These are phyloP conservation scores for Hymenoscyphus salicellus DNA, from an alignment of 2,329 filamentous ascomycete genomes.

Conservation along the genomic window DNA sequence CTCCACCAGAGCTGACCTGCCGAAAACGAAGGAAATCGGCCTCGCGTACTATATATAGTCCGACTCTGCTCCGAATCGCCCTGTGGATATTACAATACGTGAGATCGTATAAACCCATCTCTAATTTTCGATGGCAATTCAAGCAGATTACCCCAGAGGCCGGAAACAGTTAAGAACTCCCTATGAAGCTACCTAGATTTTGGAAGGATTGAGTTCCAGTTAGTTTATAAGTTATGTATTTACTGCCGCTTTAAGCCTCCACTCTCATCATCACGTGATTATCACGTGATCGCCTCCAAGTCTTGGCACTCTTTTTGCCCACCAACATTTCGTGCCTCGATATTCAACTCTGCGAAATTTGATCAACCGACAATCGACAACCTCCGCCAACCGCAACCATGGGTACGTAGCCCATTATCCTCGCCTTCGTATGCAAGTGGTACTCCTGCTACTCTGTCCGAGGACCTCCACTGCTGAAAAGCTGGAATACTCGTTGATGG, in stretches of 20 bases:
- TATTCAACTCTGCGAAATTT: constrained; percentile 10
- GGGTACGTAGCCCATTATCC: constrained; percentile 36
- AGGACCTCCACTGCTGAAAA: constrained; percentile 19
- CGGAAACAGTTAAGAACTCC: too few relatives aligned
- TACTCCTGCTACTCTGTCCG: constrained; percentile 26
- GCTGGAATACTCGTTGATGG: constrained; percentile 20
- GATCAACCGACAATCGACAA: constrained; percentile 20
- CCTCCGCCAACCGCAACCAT: constrained; percentile 36
- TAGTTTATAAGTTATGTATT: too few relatives aligned
- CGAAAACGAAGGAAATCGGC: too few relatives aligned
- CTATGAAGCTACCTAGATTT: too few relatives aligned
- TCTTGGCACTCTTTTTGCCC: neutral
- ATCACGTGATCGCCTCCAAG: neutral
- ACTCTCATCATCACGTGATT: neutral
- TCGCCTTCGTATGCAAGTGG: constrained; percentile 39
- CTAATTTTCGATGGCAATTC: too few relatives aligned
- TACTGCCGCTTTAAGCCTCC: too few relatives aligned
- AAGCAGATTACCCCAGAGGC: too few relatives aligned
- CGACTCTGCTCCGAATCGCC: too few relatives aligned
- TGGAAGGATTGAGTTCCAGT: too few relatives aligned
- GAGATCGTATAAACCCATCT: too few relatives aligned
- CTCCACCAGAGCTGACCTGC: neutral
- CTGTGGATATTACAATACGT: too few relatives aligned
- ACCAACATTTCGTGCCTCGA: neutral
- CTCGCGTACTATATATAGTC: too few relatives aligned